phyloP scores from a whole-genome alignment of 1,284 basidiomycete species.

The Rhizoctonia solani region DNA sequence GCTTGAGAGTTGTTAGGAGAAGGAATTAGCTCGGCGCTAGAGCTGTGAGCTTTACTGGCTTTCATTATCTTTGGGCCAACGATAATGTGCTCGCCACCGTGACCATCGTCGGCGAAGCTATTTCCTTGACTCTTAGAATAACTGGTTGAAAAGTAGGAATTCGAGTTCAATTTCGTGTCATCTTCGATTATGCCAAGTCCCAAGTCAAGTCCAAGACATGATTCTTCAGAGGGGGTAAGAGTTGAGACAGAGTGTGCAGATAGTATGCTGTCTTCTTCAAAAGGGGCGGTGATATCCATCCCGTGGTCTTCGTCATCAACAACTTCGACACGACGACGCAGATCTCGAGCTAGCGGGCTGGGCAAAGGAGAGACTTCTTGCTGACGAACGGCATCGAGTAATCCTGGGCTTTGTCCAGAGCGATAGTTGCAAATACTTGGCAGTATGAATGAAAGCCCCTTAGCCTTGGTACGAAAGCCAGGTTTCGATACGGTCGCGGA shows the following conservation, averaged over 20 bases:
- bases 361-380: slow-evolving; percentile 8
- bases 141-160: too few species aligned
- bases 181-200: background rate
- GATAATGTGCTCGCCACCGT: too few species aligned
- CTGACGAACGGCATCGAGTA: background rate
- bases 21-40: slow-evolving; percentile 20
- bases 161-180: background rate
- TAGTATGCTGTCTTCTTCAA: background rate
- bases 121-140: background rate
- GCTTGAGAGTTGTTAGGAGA: background rate
- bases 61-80: slow-evolving; percentile 12
- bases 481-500: background rate
- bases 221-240: background rate
- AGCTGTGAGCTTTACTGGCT: background rate
- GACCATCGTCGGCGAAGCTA: background rate
- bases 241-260: background rate
- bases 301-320: background rate
- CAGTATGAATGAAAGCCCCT: slow-evolving; percentile 11
- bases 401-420: background rate
- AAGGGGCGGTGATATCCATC: background rate
- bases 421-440: background rate
- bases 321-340: slow-evolving; percentile 19
- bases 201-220: slow-evolving; percentile 21
- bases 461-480: slow-evolving; percentile 5
- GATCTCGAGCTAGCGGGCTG: slow-evolving; percentile 22